Base-by-base conservation (phyloP, 306 rosid genomes). In the Calophaca sinica region DNA sequence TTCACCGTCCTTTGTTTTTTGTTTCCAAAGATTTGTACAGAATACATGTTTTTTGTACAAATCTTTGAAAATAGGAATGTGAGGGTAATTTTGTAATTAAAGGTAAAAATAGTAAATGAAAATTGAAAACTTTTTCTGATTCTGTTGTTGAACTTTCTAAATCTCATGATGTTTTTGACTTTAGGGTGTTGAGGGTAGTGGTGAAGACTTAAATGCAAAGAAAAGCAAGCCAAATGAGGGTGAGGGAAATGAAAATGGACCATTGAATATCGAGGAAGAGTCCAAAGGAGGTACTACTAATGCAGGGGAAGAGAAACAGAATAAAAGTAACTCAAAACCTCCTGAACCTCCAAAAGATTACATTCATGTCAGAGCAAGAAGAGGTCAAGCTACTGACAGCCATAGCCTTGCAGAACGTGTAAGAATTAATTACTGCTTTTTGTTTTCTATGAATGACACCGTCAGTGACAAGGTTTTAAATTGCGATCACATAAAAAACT, bases 391-490 rank as follows among this genome's bases (percentile, higher is more conserved):
- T 32, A 96, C 99, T 12, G 99, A 96, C 58, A 96, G 98, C 83
- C 99, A 96, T 63, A 96, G 99, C 39, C 96, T 96, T 28, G 99
- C 99, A 8, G 99, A 96, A 87, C 92, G 99, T 77, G 99, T 96
- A 85, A 78, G 89, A 74, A 63, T 64, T 44, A 39, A 39, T 5
- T 14, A 73, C 48, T 15, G 33, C 6, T 49, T 53, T 45, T 44
- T 20, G n/a, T 78, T 76, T 54, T 63, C 31, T 9, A 9, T 29
- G 29, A 32, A 54, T 64, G 44, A 29, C 41, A 36, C 41, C 5
- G 4, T 36, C 41, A 36, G 3, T 38, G 7, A 38, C 42, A 6
- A 5, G 7, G 5, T 3, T 36, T 36, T 2, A 1, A 7, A 3
- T 38, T 7, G 8, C 8, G 7, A 4, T 3, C 5, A 5, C 42